Base-by-base conservation (phyloP, 495 filamentous ascomycete genomes). In the Penicillium mononematosum region DNA sequence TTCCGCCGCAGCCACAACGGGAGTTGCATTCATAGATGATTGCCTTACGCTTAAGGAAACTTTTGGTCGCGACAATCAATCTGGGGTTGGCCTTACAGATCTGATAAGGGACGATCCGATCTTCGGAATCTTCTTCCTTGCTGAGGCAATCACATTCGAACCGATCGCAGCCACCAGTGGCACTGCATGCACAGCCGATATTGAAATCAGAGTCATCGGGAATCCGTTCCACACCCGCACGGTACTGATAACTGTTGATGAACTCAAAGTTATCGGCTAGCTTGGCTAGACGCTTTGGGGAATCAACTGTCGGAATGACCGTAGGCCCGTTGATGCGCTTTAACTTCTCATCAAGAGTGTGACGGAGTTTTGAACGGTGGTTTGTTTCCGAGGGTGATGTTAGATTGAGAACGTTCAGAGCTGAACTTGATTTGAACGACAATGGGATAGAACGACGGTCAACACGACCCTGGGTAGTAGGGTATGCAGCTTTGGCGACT, bases 21-120 rank as follows among this genome's bases (percentile, higher is more conserved):
- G 71, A 63, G 64, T 90, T 90, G 68, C 94, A 98, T 69, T 98
- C 94, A 64, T 88, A 90, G 44, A 97, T 93, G 59, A 75, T 74
- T 0, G 71, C 55, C 29, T 68, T 73, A 0, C 71, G 56, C 2
- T 61, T 51, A 4, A 79, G 45, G 34, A 76, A 77, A 1, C 68
- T 61, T 1, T 61, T 54, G 0, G 58, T 51, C 0, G 75, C 60
- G 0, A 75, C 70, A n/a, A 67, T 31, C 14, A 55, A 11, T 2
- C 32, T 24, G 1, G 36, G 45, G 4, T 52, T 44, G 2, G 3
- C 27, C 4, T 27, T n/a, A 8, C 20, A 42, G 22, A 45, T 11
- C 49, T 62, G 51, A 48, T 82, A 82, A 0, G 78, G 70, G 11
- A 76, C 67, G 45, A 77, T 71, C 5, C 50, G 56, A 3, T 71